Conservation (phyloP, 2,329 filamentous ascomycete genomes). For the Exophiala xenobiotica region DNA sequence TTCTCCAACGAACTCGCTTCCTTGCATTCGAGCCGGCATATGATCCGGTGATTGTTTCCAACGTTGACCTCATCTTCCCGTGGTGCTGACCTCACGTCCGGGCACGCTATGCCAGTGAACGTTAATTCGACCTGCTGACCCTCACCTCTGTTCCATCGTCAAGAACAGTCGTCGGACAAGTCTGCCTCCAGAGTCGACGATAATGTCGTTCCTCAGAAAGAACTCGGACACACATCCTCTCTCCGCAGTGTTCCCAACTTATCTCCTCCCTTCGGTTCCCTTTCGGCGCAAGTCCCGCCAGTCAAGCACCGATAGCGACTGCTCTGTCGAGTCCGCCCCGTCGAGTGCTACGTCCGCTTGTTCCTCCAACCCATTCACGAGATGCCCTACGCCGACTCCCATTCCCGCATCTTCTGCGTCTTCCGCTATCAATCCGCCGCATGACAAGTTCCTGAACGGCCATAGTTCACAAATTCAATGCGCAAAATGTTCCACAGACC, state of each 20-base stretch:
- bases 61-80: background rate
- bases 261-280: conserved; percentile 50
- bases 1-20: too few relatives aligned
- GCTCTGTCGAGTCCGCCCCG: conserved; percentile 36
- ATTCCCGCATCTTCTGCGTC: conserved; percentile 16
- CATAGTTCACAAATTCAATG: conserved; percentile 59
- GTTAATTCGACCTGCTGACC: background rate
- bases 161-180: too few relatives aligned
- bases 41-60: background rate
- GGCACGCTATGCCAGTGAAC: background rate
- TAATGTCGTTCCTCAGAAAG: conserved; percentile 30
- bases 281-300: conserved; percentile 45
- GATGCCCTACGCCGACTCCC: conserved; percentile 22
- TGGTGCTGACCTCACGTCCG: background rate
- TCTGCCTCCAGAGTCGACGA: too few relatives aligned
- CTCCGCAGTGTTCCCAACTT: conserved; percentile 50
- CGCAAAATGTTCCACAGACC: conserved; percentile 58
- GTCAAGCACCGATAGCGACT: conserved; percentile 40
- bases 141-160: too few relatives aligned
- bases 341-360: conserved; percentile 24
- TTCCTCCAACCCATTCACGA: conserved; percentile 29
- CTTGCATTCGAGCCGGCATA: too few relatives aligned
- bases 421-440: conserved; percentile 25
- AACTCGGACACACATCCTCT: conserved; percentile 27
- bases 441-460: conserved; percentile 44